Conservation (phyloP, 139 green algal genomes). For the Tetraselmis chui region DNA sequence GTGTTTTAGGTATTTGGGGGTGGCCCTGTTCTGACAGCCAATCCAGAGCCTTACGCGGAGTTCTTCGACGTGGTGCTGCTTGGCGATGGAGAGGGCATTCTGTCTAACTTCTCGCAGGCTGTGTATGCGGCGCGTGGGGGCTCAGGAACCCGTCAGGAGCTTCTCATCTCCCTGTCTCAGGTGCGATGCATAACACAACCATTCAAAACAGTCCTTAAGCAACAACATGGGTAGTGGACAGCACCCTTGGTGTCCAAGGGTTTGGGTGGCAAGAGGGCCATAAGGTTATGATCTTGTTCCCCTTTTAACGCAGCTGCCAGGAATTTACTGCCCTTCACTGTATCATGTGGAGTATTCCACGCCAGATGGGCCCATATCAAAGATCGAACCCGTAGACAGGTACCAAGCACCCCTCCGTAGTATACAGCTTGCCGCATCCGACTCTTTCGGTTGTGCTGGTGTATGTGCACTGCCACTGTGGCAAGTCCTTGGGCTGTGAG, state of each 20-base stretch:
- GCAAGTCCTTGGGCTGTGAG: too few relatives aligned
- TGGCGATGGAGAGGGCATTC: constrained; percentile 25
- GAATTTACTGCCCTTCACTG: constrained; percentile 22
- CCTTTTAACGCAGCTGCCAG: constrained; percentile 19
- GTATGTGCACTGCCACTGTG: too few relatives aligned
- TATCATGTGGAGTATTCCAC: constrained; percentile 19
- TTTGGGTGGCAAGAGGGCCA: too few relatives aligned
- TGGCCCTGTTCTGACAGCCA: constrained; percentile 30
- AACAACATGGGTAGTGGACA: too few relatives aligned
- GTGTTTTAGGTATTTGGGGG: constrained; percentile 34
- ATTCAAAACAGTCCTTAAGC: too few relatives aligned
- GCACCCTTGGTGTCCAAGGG: too few relatives aligned
- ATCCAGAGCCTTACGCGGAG: constrained; percentile 29
- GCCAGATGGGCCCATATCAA: constrained; percentile 9
- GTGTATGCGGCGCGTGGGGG: constrained; percentile 12
- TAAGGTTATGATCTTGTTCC: too few relatives aligned
- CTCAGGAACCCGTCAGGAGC: constrained; percentile 7
- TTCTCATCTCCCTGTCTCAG: constrained; percentile 24
- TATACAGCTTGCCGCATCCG: too few relatives aligned
- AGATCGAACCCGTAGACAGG: background rate
- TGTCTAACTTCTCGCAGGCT: constrained; percentile 16
- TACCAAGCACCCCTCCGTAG: too few relatives aligned
- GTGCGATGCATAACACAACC: too few relatives aligned
- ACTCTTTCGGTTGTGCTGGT: too few relatives aligned
- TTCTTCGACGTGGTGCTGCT: constrained; percentile 34